Evolutionary conservation across 768 basidiomycete genomes (phyloP), one percentile per base, ranked within the genome.

Genomic region (Heimioporus sp.): DNA sequence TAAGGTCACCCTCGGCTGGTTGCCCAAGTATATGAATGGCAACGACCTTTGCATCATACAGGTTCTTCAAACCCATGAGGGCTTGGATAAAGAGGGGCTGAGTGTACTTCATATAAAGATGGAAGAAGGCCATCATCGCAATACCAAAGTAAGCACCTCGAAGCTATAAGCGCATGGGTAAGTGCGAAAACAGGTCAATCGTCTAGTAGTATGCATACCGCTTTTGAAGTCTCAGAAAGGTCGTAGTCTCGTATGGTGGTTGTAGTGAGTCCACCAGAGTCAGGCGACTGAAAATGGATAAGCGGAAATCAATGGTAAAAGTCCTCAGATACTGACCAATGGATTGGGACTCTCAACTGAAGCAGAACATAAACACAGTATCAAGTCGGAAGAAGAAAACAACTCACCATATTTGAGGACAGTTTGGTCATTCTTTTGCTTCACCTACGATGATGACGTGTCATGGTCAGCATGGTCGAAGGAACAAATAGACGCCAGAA

Each of bases 171-270:
- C 17, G 37, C 7, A 37, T 16, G 3, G 20, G 28, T 54, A 8
- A 53, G 38, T 19, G 2, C 16, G 5, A 8, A 41, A 37, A 31
- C 0, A 2, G 2, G 21, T 43, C 12, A 15, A 15, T 35, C 67
- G 24, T 28, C 24, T 71, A 74, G 36, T 50, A 49, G 71, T 48
- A 69, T 20, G 73, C 80, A 49, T 58, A 90, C 83, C 17, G 85
- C 76, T 78, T 96, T 94, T 38, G 89, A 88, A 0, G 82, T 84
- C 71, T 99, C 91, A 1, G 79, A 73, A 20, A 98, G 83, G 73
- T 99, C 96, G 56, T 99, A 99, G 66, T 99, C 96, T 43, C 84
- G 80, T 41, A 91, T 82, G 5, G 96, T 99, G 8, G 92, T 97
- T n/a, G 88, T 91, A 28, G 93, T 80, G 15, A 94, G 80, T 67